These are phyloP conservation scores for Colletotrichum navitas DNA, from an alignment of 2,329 filamentous ascomycete species.

Conservation along the genomic window DNA sequence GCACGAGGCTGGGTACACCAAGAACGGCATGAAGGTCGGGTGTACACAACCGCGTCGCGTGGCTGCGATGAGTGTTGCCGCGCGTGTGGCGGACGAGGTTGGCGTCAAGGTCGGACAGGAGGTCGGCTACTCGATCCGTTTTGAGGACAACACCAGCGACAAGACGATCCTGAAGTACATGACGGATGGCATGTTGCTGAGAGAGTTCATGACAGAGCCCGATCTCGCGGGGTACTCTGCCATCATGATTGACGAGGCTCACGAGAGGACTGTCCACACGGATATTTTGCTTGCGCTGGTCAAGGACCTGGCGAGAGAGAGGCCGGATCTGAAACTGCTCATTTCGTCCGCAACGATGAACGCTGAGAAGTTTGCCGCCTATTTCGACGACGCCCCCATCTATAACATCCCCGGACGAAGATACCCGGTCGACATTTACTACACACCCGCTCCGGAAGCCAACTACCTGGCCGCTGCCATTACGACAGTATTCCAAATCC, in stretches of 20 bases:
- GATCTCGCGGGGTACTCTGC: constrained; percentile 85
- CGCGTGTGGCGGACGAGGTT: constrained; percentile 94
- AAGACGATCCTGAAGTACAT: constrained; percentile 96
- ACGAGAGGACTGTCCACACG: constrained; percentile 91
- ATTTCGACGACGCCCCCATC: constrained; percentile 93
- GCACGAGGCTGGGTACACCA: constrained; percentile 90
- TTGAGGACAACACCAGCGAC: constrained; percentile 91
- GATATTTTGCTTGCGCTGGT: constrained; percentile 90
- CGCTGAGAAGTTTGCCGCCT: constrained; percentile 89
- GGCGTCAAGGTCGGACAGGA: constrained; percentile 90
- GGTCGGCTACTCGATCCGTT: constrained; percentile 94
- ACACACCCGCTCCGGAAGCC: constrained; percentile 89
- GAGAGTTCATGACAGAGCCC: constrained; percentile 91
- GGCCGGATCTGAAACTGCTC: constrained; percentile 88
- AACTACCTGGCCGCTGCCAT: constrained; percentile 94
- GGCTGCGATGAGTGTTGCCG: constrained; percentile 97
- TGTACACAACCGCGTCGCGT: constrained; percentile 96
- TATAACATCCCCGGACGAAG: constrained; percentile 93
- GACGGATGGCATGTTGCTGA: constrained; percentile 95
- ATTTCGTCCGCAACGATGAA: constrained; percentile 97
- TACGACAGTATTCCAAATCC: constrained; percentile 95
- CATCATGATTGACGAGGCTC: constrained; percentile 97
- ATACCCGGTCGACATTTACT: constrained; percentile 92
- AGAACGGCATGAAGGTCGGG: constrained; percentile 85
- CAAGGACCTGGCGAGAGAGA: constrained; percentile 86